Evolutionary conservation across 345 rosid species (phyloP), one percentile per base, ranked within the genome.

Genomic region (Combretum micranthum): DNA sequence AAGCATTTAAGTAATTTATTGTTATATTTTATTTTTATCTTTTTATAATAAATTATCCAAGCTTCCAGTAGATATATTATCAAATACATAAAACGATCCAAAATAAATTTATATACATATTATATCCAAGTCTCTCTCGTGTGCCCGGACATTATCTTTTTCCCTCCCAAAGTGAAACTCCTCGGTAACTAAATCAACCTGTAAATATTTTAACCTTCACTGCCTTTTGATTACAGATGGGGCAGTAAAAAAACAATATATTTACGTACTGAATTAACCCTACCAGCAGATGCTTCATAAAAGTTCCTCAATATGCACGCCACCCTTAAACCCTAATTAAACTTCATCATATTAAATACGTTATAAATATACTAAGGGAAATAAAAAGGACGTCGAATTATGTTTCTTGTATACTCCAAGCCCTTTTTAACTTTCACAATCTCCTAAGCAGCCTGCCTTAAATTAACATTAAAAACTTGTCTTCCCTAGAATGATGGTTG

Each of bases 131-230:
- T 43, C 44, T 21, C 47, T 18, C 56, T 70, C 73, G 64, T 68
- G 76, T 70, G 75, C 62, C 53, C 5, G 56, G 32, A 9, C 12
- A 48, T 63, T 63, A 46, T 61, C 37, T 46, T 64, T 66, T 47
- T 21, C 89, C 62, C 72, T 86, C 90, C 93, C 88, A 61, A 89
- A 80, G 80, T 80, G 59, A 76, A 80, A 81, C 91, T 62, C 73
- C 86, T 88, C 84, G 90, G 72, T 71, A 78, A 77, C 69, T 67
- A 61, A 78, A 71, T 62, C 53, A 44, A 8, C 49, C 4, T n/a
- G n/a, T n/a, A n/a, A n/a, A n/a, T n/a, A n/a, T n/a, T n/a, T n/a
- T n/a, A 32, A 32, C 39, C 9, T 32, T 32, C 39, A 32, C 39
- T 11, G 9, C 3, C 9, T 32, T 32, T n/a, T n/a, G n/a, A n/a